phyloP scores from a whole-genome alignment of 352 stramenopile genomes.

The Globisporangium splendens region DNA sequence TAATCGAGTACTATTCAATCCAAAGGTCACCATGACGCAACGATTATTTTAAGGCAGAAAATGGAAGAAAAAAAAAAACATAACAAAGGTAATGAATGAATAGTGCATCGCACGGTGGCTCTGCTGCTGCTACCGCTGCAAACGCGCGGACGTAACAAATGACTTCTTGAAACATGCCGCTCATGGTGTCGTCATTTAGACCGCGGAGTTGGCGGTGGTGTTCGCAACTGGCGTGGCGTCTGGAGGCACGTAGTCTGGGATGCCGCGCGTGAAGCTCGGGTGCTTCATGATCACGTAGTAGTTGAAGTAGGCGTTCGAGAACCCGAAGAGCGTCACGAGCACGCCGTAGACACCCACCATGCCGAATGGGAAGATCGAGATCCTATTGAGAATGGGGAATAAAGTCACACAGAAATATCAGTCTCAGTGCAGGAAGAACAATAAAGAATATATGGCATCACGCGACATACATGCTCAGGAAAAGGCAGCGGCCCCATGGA shows the following conservation, averaged over 20 bases:
- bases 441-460: neutral
- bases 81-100: no score
- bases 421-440: neutral
- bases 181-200: conserved; percentile 4
- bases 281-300: conserved; percentile 87
- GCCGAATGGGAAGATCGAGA: conserved; percentile 87
- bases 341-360: conserved; percentile 82
- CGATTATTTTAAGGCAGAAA: no score
- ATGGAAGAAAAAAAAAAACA: no score
- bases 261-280: conserved; percentile 78
- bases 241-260: conserved; percentile 81
- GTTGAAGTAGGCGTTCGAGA: conserved; percentile 88
- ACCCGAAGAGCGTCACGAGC: conserved; percentile 71
- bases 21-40: no score
- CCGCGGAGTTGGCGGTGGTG: conserved; percentile 1
- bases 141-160: no score
- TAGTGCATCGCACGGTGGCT: no score
- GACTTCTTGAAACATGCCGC: no score
- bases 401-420: conserved; percentile 4
- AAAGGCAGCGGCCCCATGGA: conserved; percentile 81
- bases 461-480: conserved; percentile 73
- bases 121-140: no score
- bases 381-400: conserved; percentile 47
- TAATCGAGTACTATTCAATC: no score
- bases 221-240: conserved; percentile 30